Percentiles rank a stretch among this genome's conserved stretches.
phyloP scores from a whole-genome alignment of 2,329 filamentous ascomycete genomes.

The Parascedosporium putredinis region DNA sequence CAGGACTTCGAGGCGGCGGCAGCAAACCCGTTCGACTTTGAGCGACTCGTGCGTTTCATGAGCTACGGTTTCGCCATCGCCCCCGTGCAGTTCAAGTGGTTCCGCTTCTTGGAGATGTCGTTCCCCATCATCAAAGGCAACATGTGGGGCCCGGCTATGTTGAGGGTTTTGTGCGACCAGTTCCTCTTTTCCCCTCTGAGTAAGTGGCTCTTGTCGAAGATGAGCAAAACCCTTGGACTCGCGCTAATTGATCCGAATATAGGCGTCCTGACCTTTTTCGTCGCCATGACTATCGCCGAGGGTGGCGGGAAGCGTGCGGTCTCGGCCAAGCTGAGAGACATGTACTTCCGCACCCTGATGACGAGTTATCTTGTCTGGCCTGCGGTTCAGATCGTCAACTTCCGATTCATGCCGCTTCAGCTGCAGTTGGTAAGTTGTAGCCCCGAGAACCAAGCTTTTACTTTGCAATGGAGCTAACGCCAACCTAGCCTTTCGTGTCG shows the following conservation, averaged over 20 bases:
- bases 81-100: conserved; percentile 92
- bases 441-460: conserved; percentile 9
- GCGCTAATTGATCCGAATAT: background rate
- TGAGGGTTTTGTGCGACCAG: conserved; percentile 87
- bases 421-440: conserved; percentile 75
- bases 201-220: background rate
- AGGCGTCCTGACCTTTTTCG: conserved; percentile 77
- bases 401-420: conserved; percentile 86
- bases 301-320: conserved; percentile 77
- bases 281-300: conserved; percentile 91
- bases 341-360: conserved; percentile 89
- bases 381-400: conserved; percentile 92
- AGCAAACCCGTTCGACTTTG: conserved; percentile 87
- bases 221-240: background rate
- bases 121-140: conserved; percentile 78
- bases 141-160: conserved; percentile 68
- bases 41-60: conserved; percentile 90
- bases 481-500: conserved; percentile 79
- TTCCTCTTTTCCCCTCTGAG: conserved; percentile 81
- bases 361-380: conserved; percentile 96
- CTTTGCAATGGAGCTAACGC: background rate
- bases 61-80: conserved; percentile 95
- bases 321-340: conserved; percentile 75
- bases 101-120: conserved; percentile 66
- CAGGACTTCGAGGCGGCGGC: conserved; percentile 26